These are phyloP conservation scores for Vaccinium vitisidaea DNA, from an alignment of 148 eudicot genomes.

Conservation along the genomic window DNA sequence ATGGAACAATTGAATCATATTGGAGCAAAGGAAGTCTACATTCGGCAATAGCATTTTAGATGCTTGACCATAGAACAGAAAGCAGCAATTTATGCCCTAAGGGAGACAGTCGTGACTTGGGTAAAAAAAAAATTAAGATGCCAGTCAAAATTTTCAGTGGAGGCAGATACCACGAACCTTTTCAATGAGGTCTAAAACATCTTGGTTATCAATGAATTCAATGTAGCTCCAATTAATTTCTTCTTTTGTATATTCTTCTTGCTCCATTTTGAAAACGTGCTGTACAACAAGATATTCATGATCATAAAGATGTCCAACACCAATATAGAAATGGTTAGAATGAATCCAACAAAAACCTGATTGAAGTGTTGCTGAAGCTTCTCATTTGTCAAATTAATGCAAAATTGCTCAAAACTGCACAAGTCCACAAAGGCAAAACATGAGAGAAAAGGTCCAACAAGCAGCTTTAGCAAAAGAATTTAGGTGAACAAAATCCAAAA, in stretches of 20 bases:
- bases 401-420: conserved; percentile 97
- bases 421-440: neutral
- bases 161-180: conserved; percentile 58
- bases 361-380: conserved; percentile 99
- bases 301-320: conserved; percentile 14
- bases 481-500: neutral
- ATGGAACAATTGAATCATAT: neutral
- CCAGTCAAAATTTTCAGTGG: neutral
- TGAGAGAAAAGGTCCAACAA: conserved; percentile 8
- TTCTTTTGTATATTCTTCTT: conserved; percentile 97
- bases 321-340: conserved; percentile 1
- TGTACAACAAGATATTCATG: conserved; percentile 31
- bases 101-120: neutral
- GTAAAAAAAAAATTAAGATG: neutral
- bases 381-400: conserved; percentile 98
- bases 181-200: conserved; percentile 90
- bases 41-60: neutral
- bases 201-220: conserved; percentile 96
- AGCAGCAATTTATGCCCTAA: neutral
- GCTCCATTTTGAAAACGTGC: conserved; percentile 99
- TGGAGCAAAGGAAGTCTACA: neutral
- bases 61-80: neutral
- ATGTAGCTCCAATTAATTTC: conserved; percentile 99
- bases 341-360: conserved; percentile 52
- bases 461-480: neutral